Percentiles rank a stretch among this genome's conserved stretches.
Evolutionary conservation across 106 monocot species (phyloP).

Genomic region (Dioscorea dumetorum): DNA sequence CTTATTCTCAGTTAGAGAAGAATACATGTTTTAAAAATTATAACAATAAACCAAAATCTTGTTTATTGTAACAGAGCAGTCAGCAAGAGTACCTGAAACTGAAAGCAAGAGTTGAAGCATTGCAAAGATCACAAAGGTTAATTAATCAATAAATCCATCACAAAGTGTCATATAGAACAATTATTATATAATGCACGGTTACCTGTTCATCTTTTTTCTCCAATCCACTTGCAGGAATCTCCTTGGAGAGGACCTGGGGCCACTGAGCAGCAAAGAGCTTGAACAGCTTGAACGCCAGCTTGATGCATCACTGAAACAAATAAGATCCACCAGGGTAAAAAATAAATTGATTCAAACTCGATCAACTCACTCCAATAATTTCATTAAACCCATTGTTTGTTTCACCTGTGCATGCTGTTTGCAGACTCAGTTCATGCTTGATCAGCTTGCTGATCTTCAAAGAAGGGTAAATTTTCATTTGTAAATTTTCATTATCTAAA

Average conservation of each 20-base stretch:
- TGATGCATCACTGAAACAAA: constrained; percentile 26
- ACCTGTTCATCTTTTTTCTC: not conserved
- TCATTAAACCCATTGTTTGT: too few relatives aligned
- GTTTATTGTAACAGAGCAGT: constrained; percentile 16
- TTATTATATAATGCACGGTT: too few relatives aligned
- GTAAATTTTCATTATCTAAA: not conserved
- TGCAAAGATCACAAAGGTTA: constrained; percentile 33
- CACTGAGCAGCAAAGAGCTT: constrained; percentile 23
- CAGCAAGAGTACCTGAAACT: constrained; percentile 31
- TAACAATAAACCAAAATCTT: not conserved
- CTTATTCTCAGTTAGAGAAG: not conserved
- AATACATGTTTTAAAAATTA: not conserved
- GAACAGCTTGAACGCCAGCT: constrained; percentile 39
- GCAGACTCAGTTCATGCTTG: constrained; percentile 12
- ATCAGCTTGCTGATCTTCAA: constrained; percentile 11
- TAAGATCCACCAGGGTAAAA: constrained; percentile 28
- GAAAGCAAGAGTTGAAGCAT: constrained; percentile 23
- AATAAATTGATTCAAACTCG: not conserved
- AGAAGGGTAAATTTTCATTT: not conserved
- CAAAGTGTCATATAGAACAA: too few relatives aligned
- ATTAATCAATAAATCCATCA: too few relatives aligned
- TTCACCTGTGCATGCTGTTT: not conserved
- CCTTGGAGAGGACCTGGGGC: constrained; percentile 30
- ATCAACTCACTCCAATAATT: too few relatives aligned
- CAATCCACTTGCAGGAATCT: constrained; percentile 15